These are phyloP conservation scores for Mortierella sp. DNA, from an alignment of 371 early-diverging fungal species.

Conservation along the genomic window DNA sequence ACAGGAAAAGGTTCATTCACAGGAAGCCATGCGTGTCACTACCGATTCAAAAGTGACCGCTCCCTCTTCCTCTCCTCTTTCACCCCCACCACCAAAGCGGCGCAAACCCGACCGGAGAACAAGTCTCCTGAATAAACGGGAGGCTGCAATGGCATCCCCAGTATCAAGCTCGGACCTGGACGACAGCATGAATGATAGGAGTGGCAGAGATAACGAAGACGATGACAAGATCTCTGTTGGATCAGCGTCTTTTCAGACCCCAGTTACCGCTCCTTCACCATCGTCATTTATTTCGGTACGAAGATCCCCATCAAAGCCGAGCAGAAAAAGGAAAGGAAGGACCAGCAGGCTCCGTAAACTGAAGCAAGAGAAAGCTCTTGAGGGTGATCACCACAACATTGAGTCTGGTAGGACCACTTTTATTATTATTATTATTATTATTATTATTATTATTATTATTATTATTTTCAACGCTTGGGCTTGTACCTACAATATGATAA, in stretches of 20 bases:
- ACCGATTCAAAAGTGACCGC: conserved; percentile 4
- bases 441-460: too few relatives aligned
- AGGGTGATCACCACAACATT: conserved; percentile 7
- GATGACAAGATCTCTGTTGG: background rate
- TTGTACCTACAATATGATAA: too few relatives aligned
- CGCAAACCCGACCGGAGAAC: conserved; percentile 27
- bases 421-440: background rate
- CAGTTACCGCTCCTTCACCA: background rate
- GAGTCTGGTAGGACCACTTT: conserved; percentile 26
- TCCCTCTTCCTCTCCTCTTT: conserved; percentile 2
- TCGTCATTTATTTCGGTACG: background rate
- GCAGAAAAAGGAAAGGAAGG: conserved; percentile 25
- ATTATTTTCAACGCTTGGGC: too few relatives aligned
- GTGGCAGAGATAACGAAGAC: background rate
- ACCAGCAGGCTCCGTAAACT: conserved; percentile 21
- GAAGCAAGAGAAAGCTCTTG: conserved; percentile 10
- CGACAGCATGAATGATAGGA: too few relatives aligned
- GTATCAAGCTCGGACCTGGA: too few relatives aligned
- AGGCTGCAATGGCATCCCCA: too few relatives aligned
- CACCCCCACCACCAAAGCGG: conserved; percentile 34
- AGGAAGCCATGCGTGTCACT: conserved; percentile 2
- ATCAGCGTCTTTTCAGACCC: background rate
- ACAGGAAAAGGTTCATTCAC: background rate
- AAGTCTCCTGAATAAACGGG: background rate
- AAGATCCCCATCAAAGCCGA: too few relatives aligned